These are phyloP conservation scores for Bipolaris zeicola DNA, from an alignment of 2,329 filamentous ascomycete genomes.

Conservation along the genomic window DNA sequence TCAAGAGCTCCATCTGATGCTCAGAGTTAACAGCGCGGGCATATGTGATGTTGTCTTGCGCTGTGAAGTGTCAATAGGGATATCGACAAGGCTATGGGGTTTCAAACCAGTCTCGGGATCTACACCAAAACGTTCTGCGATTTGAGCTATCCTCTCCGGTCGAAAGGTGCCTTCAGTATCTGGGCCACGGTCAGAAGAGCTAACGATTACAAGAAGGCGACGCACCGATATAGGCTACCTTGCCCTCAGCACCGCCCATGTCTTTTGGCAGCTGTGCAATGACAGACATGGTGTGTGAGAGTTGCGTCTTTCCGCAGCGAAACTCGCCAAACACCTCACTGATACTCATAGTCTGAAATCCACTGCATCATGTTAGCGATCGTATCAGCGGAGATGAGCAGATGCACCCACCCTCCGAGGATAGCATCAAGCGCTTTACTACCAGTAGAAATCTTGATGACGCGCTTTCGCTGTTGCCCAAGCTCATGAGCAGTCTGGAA, in stretches of 20 bases:
- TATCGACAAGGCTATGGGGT: background rate
- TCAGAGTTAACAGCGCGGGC: slow-evolving; percentile 70
- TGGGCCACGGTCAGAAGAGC: slow-evolving; percentile 20
- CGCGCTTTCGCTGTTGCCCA: slow-evolving; percentile 65
- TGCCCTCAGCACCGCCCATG: slow-evolving; percentile 70
- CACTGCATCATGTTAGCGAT: slow-evolving; percentile 50
- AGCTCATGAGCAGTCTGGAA: slow-evolving; percentile 72
- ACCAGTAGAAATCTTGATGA: slow-evolving; percentile 70
- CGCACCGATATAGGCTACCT: slow-evolving; percentile 69
- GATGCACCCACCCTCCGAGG: slow-evolving; percentile 60
- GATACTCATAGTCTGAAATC: slow-evolving; percentile 73
- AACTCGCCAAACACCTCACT: slow-evolving; percentile 68
- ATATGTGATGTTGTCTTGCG: slow-evolving; percentile 71
- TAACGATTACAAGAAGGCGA: background rate
- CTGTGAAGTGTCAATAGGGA: slow-evolving; percentile 60
- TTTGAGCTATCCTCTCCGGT: slow-evolving; percentile 69
- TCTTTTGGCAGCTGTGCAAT: slow-evolving; percentile 64
- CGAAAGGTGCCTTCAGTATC: slow-evolving; percentile 59
- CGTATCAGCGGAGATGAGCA: background rate
- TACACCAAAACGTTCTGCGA: slow-evolving; percentile 68
- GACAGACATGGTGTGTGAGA: slow-evolving; percentile 72
- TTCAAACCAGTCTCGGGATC: slow-evolving; percentile 42
- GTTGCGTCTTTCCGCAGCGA: slow-evolving; percentile 71
- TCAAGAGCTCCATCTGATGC: slow-evolving; percentile 67
- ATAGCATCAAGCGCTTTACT: slow-evolving; percentile 71